These are phyloP conservation scores for Clausena lansium DNA, from an alignment of 345 rosid genomes.

Conservation along the genomic window DNA sequence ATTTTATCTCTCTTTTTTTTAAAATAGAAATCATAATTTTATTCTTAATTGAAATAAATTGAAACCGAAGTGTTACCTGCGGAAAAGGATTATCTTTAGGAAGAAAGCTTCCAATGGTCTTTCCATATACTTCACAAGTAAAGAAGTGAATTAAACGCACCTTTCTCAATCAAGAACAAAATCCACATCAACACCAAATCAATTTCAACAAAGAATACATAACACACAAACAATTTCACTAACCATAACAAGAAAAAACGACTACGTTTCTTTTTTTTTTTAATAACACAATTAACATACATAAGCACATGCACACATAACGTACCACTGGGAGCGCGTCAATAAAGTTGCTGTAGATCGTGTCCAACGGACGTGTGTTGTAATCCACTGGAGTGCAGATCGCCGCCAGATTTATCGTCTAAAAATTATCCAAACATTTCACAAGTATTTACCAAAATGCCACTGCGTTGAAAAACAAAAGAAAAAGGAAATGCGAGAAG, in stretches of 20 bases:
- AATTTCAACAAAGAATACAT: slow-evolving; percentile 16
- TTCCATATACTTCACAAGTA: slow-evolving; percentile 99
- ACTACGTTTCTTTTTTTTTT: not conserved
- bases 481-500: too few relatives aligned
- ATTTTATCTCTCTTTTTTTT: too few relatives aligned
- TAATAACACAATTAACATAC: not conserved
- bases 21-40: not conserved
- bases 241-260: not conserved
- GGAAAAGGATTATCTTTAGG: slow-evolving; percentile 93
- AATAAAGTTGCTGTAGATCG: slow-evolving; percentile 95
- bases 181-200: slow-evolving; percentile 26
- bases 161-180: slow-evolving; percentile 30
- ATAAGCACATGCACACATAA: slow-evolving; percentile 27
- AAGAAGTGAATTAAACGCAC: slow-evolving; percentile 98
- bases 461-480: not conserved
- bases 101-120: slow-evolving; percentile 91
- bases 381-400: slow-evolving; percentile 99
- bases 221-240: not conserved
- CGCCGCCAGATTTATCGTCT: slow-evolving; percentile 95
- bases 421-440: slow-evolving; percentile 16
- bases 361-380: slow-evolving; percentile 96
- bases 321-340: slow-evolving; percentile 98
- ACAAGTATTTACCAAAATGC: not conserved
- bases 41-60: not conserved
- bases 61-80: slow-evolving; percentile 51